These are phyloP conservation scores for Epicoccum nigrum DNA, from an alignment of 2,329 filamentous ascomycete genomes.

Conservation along the genomic window DNA sequence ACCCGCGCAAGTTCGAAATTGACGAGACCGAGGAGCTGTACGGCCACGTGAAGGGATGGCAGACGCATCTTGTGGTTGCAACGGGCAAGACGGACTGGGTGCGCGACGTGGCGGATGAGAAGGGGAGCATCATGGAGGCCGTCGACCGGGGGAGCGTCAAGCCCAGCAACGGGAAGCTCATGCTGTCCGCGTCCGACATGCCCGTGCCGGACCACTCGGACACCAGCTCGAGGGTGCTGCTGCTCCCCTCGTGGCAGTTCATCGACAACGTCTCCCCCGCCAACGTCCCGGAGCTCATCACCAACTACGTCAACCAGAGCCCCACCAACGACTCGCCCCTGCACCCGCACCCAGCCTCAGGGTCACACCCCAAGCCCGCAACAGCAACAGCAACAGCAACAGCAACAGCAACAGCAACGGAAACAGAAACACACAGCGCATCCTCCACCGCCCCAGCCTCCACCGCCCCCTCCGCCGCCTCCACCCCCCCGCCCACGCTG, in stretches of 20 bases:
- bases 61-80: slow-evolving; percentile 86
- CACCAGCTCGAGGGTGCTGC: slow-evolving; percentile 72
- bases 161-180: slow-evolving; percentile 77
- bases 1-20: slow-evolving; percentile 75
- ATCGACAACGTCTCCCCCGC: slow-evolving; percentile 83
- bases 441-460: slow-evolving; percentile 24
- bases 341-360: slow-evolving; percentile 3
- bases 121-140: slow-evolving; percentile 64
- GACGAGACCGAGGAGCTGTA: slow-evolving; percentile 81
- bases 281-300: slow-evolving; percentile 73
- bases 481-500: slow-evolving; percentile 33
- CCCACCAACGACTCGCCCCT: slow-evolving; percentile 77
- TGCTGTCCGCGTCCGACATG: slow-evolving; percentile 92
- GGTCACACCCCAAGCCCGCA: slow-evolving; percentile 1
- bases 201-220: slow-evolving; percentile 73
- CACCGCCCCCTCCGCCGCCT: slow-evolving; percentile 21
- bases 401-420: no score
- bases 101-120: slow-evolving; percentile 81
- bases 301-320: slow-evolving; percentile 69
- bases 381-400: slow-evolving; percentile 20
- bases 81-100: slow-evolving; percentile 98
- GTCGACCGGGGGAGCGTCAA: slow-evolving; percentile 58
- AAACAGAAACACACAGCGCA: no score
- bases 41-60: slow-evolving; percentile 84
- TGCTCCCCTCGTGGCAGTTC: slow-evolving; percentile 83